Conservation (phyloP, 257 asterid species). For the Lycium barbarum region DNA sequence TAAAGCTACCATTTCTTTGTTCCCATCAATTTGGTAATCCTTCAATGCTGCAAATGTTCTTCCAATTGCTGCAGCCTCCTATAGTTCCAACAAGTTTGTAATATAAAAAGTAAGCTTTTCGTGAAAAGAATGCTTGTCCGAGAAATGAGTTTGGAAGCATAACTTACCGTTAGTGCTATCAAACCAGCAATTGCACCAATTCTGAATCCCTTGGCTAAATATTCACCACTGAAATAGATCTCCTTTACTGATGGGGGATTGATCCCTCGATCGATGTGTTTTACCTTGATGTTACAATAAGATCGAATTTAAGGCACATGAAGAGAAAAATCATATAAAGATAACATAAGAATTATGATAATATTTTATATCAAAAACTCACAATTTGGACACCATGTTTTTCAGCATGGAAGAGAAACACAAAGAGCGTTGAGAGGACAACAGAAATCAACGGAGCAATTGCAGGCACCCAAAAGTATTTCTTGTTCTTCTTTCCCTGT, state of each 20-base stretch:
- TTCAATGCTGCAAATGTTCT: conserved; percentile 82
- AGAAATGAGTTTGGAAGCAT: background rate
- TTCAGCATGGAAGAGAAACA: conserved; percentile 70
- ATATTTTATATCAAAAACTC: conserved; percentile 29
- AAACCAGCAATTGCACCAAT: conserved; percentile 69
- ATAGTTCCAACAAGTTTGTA: conserved; percentile 16
- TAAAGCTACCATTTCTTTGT: conserved; percentile 82
- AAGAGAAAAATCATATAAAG: background rate
- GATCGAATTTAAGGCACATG: background rate
- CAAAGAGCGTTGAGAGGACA: conserved; percentile 64
- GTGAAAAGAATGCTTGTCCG: background rate
- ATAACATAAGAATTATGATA: background rate
- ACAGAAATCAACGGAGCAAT: conserved; percentile 78
- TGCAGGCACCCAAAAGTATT: conserved; percentile 76
- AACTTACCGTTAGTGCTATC: conserved; percentile 67
- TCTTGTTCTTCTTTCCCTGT: conserved; percentile 72
- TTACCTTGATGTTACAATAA: conserved; percentile 48
- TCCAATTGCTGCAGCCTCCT: conserved; percentile 89
- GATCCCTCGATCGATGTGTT: conserved; percentile 54
- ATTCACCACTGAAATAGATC: conserved; percentile 62
- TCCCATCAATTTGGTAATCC: conserved; percentile 76
- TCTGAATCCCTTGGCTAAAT: conserved; percentile 60
- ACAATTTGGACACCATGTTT: conserved; percentile 71
- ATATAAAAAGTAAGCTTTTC: background rate
- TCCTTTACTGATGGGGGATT: conserved; percentile 62